Percentiles rank a stretch among this genome's conserved stretches.
Evolutionary conservation across 164 flowering plant genomes (phyloP).

Genomic region (Umbellularia californica): DNA sequence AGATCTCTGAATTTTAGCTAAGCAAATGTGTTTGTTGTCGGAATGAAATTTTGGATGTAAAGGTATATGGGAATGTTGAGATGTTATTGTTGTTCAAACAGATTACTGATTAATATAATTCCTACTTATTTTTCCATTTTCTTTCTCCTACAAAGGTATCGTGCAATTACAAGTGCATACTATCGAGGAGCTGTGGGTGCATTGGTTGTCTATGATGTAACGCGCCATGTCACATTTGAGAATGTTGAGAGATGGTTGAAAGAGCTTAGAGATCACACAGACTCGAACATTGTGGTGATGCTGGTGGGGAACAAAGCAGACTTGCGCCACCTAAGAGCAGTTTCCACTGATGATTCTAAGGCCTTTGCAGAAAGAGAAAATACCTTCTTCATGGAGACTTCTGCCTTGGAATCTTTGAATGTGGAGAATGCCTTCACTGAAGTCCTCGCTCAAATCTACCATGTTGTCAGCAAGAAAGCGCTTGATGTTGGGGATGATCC

Average conservation of each 20-base stretch:
- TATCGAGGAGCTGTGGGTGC: conserved; percentile 79
- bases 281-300: conserved; percentile 66
- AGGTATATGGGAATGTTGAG: too few relatives aligned
- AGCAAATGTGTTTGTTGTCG: too few relatives aligned
- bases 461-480: conserved; percentile 56
- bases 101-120: too few relatives aligned
- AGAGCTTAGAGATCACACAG: conserved; percentile 72
- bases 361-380: conserved; percentile 56
- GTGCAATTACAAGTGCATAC: conserved; percentile 78
- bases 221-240: conserved; percentile 70
- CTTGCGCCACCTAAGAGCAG: conserved; percentile 61
- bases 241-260: conserved; percentile 79
- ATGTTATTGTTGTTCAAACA: too few relatives aligned
- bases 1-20: too few relatives aligned
- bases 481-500: conserved; percentile 62
- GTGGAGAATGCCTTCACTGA: conserved; percentile 68
- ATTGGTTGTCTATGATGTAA: conserved; percentile 62
- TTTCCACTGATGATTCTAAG: conserved; percentile 59
- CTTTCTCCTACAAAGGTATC: conserved; percentile 34
- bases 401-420: conserved; percentile 66
- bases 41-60: too few relatives aligned
- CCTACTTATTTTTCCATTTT: background rate
- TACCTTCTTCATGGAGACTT: conserved; percentile 72
- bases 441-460: conserved; percentile 63
- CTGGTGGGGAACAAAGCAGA: conserved; percentile 75